phyloP scores from a whole-genome alignment of 805 yeast genomes.

The Schizosaccharomyces pombe region DNA sequence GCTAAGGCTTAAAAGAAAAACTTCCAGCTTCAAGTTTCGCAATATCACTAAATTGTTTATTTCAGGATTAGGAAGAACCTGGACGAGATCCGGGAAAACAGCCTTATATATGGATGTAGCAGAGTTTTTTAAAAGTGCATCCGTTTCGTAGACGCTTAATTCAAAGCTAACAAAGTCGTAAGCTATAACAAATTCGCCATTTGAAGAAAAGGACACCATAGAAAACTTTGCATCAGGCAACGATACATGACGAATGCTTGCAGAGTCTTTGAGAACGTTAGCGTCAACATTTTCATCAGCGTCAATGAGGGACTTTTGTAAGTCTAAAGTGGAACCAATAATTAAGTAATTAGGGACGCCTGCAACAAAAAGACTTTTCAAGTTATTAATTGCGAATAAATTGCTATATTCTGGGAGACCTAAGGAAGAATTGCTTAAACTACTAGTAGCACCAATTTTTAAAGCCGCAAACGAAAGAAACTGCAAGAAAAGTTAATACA shows the following conservation, averaged over 20 bases:
- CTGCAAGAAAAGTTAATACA: background rate
- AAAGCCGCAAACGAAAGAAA: background rate
- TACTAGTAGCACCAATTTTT: background rate
- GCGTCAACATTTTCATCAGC: background rate
- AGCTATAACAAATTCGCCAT: background rate
- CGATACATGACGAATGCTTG: background rate
- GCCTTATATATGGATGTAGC: background rate
- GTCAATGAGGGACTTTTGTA: background rate
- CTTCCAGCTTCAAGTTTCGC: background rate
- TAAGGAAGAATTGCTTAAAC: background rate
- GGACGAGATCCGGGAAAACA: background rate
- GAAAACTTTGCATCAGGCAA: background rate
- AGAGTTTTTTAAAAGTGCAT: background rate
- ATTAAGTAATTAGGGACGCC: background rate
- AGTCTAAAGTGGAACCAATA: background rate
- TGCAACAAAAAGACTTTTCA: background rate
- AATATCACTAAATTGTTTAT: background rate
- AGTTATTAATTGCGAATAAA: background rate
- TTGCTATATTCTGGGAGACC: background rate
- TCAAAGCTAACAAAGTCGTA: background rate
- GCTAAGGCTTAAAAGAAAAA: background rate
- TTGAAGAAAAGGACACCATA: background rate
- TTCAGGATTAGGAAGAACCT: slow-evolving; percentile 2
- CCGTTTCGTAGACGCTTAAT: background rate
- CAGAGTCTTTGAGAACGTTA: background rate